Evolutionary conservation across 75 land plant species (phyloP).

Genomic region (Azolla pinnata): DNA sequence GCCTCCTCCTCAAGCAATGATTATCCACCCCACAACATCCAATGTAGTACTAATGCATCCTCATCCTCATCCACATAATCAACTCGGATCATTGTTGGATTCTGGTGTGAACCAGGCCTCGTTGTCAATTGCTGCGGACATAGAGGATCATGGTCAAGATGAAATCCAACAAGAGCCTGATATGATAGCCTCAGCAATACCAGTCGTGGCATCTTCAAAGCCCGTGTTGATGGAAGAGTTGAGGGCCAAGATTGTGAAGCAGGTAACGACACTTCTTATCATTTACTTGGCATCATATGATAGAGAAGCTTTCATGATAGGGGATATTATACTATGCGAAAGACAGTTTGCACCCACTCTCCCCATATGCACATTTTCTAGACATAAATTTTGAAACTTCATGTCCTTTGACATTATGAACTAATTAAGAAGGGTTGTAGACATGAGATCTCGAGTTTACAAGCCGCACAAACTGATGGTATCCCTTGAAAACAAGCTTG

Average conservation of each 20-base stretch:
- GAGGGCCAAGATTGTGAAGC: slow-evolving; percentile 45
- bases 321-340: no score
- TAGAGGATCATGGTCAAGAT: not conserved
- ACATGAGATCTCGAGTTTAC: no score
- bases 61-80: not conserved
- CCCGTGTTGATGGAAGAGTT: slow-evolving; percentile 42
- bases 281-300: no score
- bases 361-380: no score
- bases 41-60: not conserved
- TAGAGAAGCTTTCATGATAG: no score
- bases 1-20: not conserved
- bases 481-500: no score
- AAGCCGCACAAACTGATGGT: no score
- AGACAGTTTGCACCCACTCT: no score
- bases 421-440: no score
- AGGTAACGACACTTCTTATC: no score
- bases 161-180: not conserved
- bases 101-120: not conserved
- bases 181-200: not conserved
- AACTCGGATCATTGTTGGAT: not conserved
- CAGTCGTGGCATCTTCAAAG: slow-evolving; percentile 9
- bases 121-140: not conserved
- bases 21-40: not conserved
- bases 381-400: no score
- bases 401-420: no score